phyloP scores from a whole-genome alignment of 139 green algal genomes.

The Monoraphidium neglectum region DNA sequence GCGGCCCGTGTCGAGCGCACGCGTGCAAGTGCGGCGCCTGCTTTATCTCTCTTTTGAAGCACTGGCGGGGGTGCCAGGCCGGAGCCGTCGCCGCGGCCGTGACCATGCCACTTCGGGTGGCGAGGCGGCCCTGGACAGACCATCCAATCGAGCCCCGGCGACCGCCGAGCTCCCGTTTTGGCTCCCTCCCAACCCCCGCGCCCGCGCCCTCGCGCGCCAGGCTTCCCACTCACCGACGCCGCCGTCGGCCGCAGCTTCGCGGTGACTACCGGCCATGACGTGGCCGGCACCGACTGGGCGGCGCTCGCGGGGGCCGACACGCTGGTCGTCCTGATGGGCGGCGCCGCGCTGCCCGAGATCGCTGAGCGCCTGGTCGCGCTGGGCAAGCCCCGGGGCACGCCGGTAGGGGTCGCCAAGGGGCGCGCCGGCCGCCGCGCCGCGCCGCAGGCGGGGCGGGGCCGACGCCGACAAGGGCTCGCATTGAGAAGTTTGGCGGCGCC shows the following conservation, averaged over 20 bases:
- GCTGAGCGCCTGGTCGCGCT: conserved; percentile 29
- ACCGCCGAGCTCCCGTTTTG: too few relatives aligned
- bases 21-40: background rate
- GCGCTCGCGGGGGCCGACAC: conserved; percentile 52
- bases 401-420: conserved; percentile 29
- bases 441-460: background rate
- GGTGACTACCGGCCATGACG: conserved; percentile 62
- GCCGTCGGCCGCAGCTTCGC: conserved; percentile 50
- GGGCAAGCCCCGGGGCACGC: conserved; percentile 31
- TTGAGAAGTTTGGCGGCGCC: too few relatives aligned
- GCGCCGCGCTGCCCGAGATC: conserved; percentile 37
- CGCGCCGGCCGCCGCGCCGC: too few relatives aligned
- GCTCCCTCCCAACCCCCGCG: background rate
- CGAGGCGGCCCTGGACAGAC: background rate
- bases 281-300: conserved; percentile 50
- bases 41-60: background rate
- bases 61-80: background rate
- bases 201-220: conserved; percentile 29
- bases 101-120: background rate
- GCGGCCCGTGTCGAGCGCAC: too few relatives aligned
- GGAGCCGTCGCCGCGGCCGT: too few relatives aligned
- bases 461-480: background rate
- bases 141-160: too few relatives aligned
- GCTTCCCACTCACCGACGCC: conserved; percentile 72
- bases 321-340: conserved; percentile 79